Evolutionary conservation across 2,329 filamentous ascomycete species (phyloP), one percentile per base, ranked within the genome.

Genomic region (Aspergillus sp.): DNA sequence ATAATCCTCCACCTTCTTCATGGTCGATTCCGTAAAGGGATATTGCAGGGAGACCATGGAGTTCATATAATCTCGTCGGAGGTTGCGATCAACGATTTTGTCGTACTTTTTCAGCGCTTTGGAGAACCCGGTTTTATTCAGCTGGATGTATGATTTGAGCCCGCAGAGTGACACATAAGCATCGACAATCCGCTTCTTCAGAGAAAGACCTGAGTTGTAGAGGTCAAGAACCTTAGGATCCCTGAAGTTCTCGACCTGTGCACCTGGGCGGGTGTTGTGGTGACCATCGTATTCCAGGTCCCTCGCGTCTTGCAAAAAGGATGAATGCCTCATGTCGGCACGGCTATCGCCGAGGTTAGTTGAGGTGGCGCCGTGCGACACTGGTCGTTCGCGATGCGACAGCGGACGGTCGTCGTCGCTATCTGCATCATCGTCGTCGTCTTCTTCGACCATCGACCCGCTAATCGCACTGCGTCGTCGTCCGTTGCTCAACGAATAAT

Each of bases 101-200:
- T 99, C 95, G 71, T 95, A 99, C 77, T 99, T 99, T 79, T 99
- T 99, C 66, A 98, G 80, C 0, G 96, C 93, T 78, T 99, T 99
- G 70, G 89, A 87, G 78, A 99, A 99, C 12, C 95, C 95, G 0
- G 95, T 99, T 77, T 90, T 90, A 82, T 99, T 99, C 63, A 99
- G 86, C 78, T 98, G 94, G 57, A 93, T 88, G 71, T 93, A 99
- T 2, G 94, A 98, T 73, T 96, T 96, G 69, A 99, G 85, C 75
- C 97, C 95, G 78, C 94, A 97, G 18, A 98, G 81, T 65, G 91
- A 90, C 50, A 99, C 95, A 72, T 97, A 99, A 61, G 93, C 82
- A 72, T 87, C 87, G 65, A 96, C 87, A 57, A 92, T 89, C 56
- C 93, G 87, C 80, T 96, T 97, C 83, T 98, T 98, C 64, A 99